Base-by-base conservation (phyloP, 768 basidiomycete genomes). In the Boletus bicolor region DNA sequence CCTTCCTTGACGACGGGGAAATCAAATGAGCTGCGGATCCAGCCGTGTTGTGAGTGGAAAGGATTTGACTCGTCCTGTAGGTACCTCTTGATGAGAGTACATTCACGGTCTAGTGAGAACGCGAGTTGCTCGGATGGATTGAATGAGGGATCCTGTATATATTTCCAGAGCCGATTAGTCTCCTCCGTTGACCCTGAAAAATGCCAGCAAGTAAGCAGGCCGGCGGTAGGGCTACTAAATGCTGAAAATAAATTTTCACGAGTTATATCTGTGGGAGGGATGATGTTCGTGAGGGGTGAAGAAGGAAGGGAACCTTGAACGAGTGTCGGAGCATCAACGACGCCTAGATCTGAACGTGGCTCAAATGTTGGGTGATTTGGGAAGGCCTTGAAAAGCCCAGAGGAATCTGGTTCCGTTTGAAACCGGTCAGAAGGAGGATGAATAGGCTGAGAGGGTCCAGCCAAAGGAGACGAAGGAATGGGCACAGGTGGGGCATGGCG, bases 141-240 rank as follows among this genome's bases (percentile, higher is more conserved):
- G 51, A 75, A 74, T 12, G 57, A 55, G 5, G 46, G 42, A 19
- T 63, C 60, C 0, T 47, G 21, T 9, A 73, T 44, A 10, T 68
- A 72, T 1, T 59, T 56, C 7, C 70, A 67, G 0, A 77, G 63
- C 0, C 51, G 52, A 12, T 73, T 19, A 1, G 10, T 26, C 8
- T 44, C 15, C 2, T 44, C 43, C 5, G 24, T 44, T 2, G 5
- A 44, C 0, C 43, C 24, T 26, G 4, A 26, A 26, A 44, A 44
- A 15, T 44, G 24, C 15, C 43, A 44, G 4, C 24, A 44, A 0
- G 24, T 44, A 4, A 44, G 43, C 2, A 44, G 24, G 0, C 43
- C 7, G 4, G 43, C 5, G 0, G 43, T 44, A 8, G 43, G 24
- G 5, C 24, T 19, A 19, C 39, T 39, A 10, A 39, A 39, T 19